phyloP scores from a whole-genome alignment of 2,329 filamentous ascomycete species.

The Monosporascus sp. region DNA sequence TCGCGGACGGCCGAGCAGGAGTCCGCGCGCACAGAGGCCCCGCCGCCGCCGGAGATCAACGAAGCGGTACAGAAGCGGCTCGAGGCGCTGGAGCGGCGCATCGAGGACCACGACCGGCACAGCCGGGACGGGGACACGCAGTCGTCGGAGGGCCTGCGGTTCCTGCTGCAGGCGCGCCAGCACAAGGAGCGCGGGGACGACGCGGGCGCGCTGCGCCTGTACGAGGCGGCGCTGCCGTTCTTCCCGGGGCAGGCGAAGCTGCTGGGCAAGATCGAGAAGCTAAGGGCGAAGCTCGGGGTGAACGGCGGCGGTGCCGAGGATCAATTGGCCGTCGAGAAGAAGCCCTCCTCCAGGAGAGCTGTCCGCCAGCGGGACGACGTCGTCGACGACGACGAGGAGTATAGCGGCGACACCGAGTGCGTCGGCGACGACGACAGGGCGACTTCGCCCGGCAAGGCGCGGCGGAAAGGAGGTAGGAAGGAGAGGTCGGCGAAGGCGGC shows the following conservation, averaged over 20 bases:
- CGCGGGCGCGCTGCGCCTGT: constrained; percentile 73
- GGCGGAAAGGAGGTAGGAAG: constrained; percentile 19
- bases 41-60: constrained; percentile 51
- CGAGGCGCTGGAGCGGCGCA: constrained; percentile 79
- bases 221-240: constrained; percentile 75
- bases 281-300: constrained; percentile 47
- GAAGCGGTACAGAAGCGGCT: constrained; percentile 76
- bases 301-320: constrained; percentile 11
- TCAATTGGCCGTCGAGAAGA: constrained; percentile 4
- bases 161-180: constrained; percentile 85
- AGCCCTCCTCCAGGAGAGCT: neutral
- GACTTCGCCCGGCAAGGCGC: constrained; percentile 21
- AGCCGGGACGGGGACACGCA: constrained; percentile 63
- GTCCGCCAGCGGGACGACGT: constrained; percentile 12
- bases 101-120: constrained; percentile 55
- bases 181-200: constrained; percentile 82
- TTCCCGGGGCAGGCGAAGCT: constrained; percentile 84
- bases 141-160: constrained; percentile 71
- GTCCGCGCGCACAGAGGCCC: constrained; percentile 37
- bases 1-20: constrained; percentile 47
- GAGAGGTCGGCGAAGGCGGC: constrained; percentile 9
- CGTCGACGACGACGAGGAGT: constrained; percentile 28
- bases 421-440: constrained; percentile 22
- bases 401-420: constrained; percentile 27
- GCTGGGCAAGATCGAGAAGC: constrained; percentile 60